Evolutionary conservation across 1,284 basidiomycete species (phyloP).

Genomic region (Schizopora paradoxa): DNA sequence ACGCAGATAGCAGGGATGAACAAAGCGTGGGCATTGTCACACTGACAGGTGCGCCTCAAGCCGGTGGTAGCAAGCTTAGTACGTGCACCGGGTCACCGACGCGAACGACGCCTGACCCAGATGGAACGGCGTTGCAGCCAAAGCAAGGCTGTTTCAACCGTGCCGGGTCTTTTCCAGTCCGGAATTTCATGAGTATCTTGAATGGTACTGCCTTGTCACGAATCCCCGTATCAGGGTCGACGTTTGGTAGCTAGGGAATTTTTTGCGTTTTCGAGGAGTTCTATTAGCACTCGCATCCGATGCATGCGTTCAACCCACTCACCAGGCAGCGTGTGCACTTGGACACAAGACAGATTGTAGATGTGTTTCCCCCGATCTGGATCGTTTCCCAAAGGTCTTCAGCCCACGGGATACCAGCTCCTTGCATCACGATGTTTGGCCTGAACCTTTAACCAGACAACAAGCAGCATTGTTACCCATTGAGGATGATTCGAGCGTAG

Average conservation of each 20-base stretch:
- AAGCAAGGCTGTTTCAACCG: slow-evolving; percentile 50
- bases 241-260: slow-evolving; percentile 57
- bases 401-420: slow-evolving; percentile 43
- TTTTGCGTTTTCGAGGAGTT: background rate
- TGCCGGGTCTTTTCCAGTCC: slow-evolving; percentile 47
- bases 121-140: slow-evolving; percentile 54
- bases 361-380: slow-evolving; percentile 33
- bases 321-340: slow-evolving; percentile 70
- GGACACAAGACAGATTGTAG: slow-evolving; percentile 52
- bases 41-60: no score
- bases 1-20: no score
- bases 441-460: slow-evolving; percentile 47
- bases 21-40: no score
- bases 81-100: slow-evolving; percentile 57
- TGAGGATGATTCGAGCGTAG: background rate
- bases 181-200: slow-evolving; percentile 67
- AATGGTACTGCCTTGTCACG: slow-evolving; percentile 70
- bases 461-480: slow-evolving; percentile 19
- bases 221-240: slow-evolving; percentile 55
- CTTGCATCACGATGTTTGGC: slow-evolving; percentile 65
- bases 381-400: slow-evolving; percentile 58
- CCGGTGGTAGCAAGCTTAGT: slow-evolving; percentile 30
- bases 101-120: slow-evolving; percentile 33
- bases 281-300: no score
- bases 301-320: slow-evolving; percentile 26